Percentiles rank a stretch among this genome's conserved stretches.
These are phyloP conservation scores for Pseudopyricularia cyperi DNA, from an alignment of 2,329 filamentous ascomycete genomes.

Conservation along the genomic window DNA sequence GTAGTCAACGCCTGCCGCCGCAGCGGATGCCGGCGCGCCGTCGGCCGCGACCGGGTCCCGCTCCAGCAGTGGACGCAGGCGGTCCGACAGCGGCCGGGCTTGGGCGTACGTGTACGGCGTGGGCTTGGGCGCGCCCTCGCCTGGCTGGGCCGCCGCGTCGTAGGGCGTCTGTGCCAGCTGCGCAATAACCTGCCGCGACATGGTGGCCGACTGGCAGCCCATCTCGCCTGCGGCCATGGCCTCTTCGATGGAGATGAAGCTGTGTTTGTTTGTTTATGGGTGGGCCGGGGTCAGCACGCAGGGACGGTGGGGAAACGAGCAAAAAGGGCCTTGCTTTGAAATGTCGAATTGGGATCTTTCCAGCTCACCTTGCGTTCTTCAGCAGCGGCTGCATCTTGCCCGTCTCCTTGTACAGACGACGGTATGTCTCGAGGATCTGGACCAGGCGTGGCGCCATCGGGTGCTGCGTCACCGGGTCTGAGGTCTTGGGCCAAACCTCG, in stretches of 20 bases:
- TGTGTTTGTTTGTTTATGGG: slow-evolving; percentile 6
- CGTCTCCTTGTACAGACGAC: slow-evolving; percentile 28
- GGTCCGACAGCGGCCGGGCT: slow-evolving; percentile 16
- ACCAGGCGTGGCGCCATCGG: slow-evolving; percentile 32
- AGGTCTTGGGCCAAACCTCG: slow-evolving; percentile 27
- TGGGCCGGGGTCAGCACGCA: no score
- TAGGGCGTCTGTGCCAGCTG: slow-evolving; percentile 19
- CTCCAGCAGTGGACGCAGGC: slow-evolving; percentile 21
- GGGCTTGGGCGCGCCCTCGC: slow-evolving; percentile 24
- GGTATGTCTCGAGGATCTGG: slow-evolving; percentile 34
- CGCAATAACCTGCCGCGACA: slow-evolving; percentile 24
- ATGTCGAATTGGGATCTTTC: background rate
- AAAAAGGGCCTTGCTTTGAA: background rate
- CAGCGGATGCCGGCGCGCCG: slow-evolving; percentile 24
- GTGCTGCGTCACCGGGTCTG: slow-evolving; percentile 32
- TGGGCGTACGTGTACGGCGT: slow-evolving; percentile 21
- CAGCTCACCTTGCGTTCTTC: slow-evolving; percentile 27
- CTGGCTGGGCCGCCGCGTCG: slow-evolving; percentile 22
- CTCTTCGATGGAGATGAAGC: slow-evolving; percentile 28
- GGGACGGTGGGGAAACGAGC: background rate
- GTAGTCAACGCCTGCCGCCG: slow-evolving; percentile 29
- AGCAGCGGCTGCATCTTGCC: slow-evolving; percentile 33
- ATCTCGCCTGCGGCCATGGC: slow-evolving; percentile 31
- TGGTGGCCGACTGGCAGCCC: slow-evolving; percentile 31
- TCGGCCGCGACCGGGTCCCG: slow-evolving; percentile 24